A percentile compares a stretch with the other conserved stretches of the same genome.
These are phyloP conservation scores for Xanthoparmelia taractica DNA, from an alignment of 495 filamentous ascomycete species.

Conservation along the genomic window DNA sequence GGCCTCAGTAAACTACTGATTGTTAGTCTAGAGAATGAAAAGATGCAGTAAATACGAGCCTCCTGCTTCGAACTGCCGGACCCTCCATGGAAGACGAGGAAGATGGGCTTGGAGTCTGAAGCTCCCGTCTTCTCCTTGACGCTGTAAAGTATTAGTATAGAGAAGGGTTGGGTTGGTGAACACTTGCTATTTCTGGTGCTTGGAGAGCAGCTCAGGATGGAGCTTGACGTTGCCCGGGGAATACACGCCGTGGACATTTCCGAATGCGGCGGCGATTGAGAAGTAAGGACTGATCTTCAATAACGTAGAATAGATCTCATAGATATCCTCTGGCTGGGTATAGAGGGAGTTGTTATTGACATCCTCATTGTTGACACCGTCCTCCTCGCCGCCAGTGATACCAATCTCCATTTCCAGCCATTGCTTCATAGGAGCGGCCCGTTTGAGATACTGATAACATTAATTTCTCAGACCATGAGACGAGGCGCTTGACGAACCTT, in stretches of 20 bases:
- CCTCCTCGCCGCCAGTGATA: slow-evolving; percentile 93
- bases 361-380: slow-evolving; percentile 62
- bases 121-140: slow-evolving; percentile 65
- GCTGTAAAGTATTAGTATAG: too few relatives aligned
- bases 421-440: slow-evolving; percentile 89
- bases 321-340: slow-evolving; percentile 95
- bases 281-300: slow-evolving; percentile 82
- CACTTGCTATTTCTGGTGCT: slow-evolving; percentile 94
- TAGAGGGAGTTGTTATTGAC: slow-evolving; percentile 96
- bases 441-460: slow-evolving; percentile 93
- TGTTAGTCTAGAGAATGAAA: too few relatives aligned
- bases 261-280: slow-evolving; percentile 96
- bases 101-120: slow-evolving; percentile 79
- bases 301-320: slow-evolving; percentile 76
- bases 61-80: slow-evolving; percentile 84
- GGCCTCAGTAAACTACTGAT: slow-evolving; percentile 72
- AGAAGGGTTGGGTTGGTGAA: too few relatives aligned
- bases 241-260: slow-evolving; percentile 99
- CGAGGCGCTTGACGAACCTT: too few relatives aligned
- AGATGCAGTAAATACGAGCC: too few relatives aligned
- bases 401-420: slow-evolving; percentile 99
- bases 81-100: slow-evolving; percentile 99
- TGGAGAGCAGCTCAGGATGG: slow-evolving; percentile 84
- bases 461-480: too few relatives aligned
- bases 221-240: slow-evolving; percentile 96